phyloP scores from a whole-genome alignment of 139 green algal species.

The Chlamydomonas applanata region DNA sequence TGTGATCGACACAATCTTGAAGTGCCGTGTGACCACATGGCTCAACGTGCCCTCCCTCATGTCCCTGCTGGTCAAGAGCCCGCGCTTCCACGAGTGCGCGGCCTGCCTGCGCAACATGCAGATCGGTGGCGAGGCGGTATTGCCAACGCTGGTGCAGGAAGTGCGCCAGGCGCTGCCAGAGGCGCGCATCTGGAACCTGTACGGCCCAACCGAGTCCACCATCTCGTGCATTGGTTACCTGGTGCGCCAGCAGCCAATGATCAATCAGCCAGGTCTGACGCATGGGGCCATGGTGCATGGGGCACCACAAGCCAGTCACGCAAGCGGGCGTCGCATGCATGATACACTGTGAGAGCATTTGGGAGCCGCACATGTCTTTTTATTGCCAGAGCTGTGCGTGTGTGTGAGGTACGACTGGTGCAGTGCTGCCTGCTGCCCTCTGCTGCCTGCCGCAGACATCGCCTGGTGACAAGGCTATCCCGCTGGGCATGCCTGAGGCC shows the following conservation, averaged over 20 bases:
- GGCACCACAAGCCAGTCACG: too few relatives aligned
- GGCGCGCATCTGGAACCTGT: conserved; percentile 31
- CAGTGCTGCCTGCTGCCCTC: too few relatives aligned
- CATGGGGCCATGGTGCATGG: too few relatives aligned
- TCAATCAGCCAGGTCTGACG: too few relatives aligned
- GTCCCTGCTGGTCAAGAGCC: background rate
- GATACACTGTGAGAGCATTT: too few relatives aligned
- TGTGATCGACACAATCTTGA: background rate
- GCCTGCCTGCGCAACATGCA: background rate
- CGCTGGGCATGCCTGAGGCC: conserved; percentile 37
- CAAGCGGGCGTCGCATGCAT: too few relatives aligned
- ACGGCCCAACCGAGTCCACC: conserved; percentile 46
- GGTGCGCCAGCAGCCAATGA: too few relatives aligned
- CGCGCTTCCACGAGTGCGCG: background rate
- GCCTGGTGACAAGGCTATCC: background rate
- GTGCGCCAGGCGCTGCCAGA: conserved; percentile 13
- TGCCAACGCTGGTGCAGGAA: background rate
- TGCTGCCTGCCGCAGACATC: background rate
- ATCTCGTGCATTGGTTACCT: conserved; percentile 4
- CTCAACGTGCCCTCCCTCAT: conserved; percentile 1
- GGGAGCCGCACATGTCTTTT: too few relatives aligned
- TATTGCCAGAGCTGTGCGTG: too few relatives aligned
- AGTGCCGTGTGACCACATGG: conserved; percentile 8
- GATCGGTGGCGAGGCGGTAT: conserved; percentile 20
- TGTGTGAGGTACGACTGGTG: too few relatives aligned